Evolutionary conservation across 768 basidiomycete species (phyloP), one percentile per base, ranked within the genome.

Genomic region (Kwoniella dejecticola): DNA sequence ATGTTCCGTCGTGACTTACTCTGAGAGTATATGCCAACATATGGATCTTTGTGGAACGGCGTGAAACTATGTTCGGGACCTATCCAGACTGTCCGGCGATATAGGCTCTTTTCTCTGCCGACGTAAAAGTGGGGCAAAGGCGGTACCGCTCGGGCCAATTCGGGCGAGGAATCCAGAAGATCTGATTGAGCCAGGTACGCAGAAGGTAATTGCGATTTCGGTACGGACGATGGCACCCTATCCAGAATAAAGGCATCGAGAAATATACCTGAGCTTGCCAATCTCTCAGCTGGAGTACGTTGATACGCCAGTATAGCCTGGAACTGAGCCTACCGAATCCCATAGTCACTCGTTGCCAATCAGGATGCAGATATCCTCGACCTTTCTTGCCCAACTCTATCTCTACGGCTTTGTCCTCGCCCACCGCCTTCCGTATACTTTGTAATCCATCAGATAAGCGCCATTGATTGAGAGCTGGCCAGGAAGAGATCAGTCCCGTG

Each of bases 161-260:
- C 23, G 1, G 70, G 62, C 17, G 61, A 49, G 26, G 46, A 10
- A 45, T 68, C 63, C 56, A 72, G 61, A 1, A 77, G 52, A 54
- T 77, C 76, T 13, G 67, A 71, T 61, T 77, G 76, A 23, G 76
- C 76, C 2, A 77, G 62, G 57, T 76, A 76, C n/a, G 56, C 71
- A 24, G 64, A 63, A 15, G 74, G 74, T 10, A 69, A 53, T 12
- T 50, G 36, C 1, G 55, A 33, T 19, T 50, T n/a, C 2, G 63
- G 53, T 26, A 46, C 49, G 1, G 66, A 58, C 11, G 67, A 64
- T 3, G 70, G 72, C 26, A 75, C 69, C 17, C 44, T 56, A 15
- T 52, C 33, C 29, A 77, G 68, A 33, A 77, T 72, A 68, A 77
- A 77, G 1, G 70, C 76, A 52, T 77, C 76, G 2, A 77, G 60